A percentile compares a stretch with the other conserved stretches of the same genome.
phyloP scores from a whole-genome alignment of 1,139 yeast genomes.

The Meyerozyma carpophila region DNA sequence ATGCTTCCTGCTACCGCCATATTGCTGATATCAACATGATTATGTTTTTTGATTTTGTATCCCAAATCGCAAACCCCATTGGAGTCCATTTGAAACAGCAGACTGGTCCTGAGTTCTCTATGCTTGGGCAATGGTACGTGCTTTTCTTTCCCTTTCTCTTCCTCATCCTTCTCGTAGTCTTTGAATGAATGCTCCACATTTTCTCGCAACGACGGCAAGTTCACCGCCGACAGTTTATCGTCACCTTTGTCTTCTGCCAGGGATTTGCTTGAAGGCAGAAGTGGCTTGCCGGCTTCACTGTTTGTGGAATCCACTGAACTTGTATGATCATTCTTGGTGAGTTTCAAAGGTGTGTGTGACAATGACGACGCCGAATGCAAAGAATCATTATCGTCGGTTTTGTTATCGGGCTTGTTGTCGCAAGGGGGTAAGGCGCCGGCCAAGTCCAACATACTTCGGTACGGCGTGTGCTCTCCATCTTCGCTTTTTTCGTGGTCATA shows the following conservation, averaged over 20 bases:
- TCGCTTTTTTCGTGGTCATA: constrained; percentile 10
- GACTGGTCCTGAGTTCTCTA: neutral
- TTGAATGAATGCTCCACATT: neutral
- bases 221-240: neutral
- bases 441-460: constrained; percentile 40
- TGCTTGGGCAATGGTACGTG: neutral
- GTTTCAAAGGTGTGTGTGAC: constrained; percentile 12
- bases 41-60: constrained; percentile 39
- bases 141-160: neutral
- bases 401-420: constrained; percentile 5
- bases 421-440: constrained; percentile 7
- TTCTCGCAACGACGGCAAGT: neutral
- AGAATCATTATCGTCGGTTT: constrained; percentile 14
- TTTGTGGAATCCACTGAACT: neutral
- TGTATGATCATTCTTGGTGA: constrained; percentile 6
- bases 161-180: neutral
- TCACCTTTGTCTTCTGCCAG: neutral
- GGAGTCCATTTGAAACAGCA: constrained; percentile 19
- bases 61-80: constrained; percentile 41
- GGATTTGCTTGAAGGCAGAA: neutral
- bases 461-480: constrained; percentile 22
- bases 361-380: constrained; percentile 26
- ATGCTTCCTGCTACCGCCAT: constrained; percentile 25
- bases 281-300: neutral
- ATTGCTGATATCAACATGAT: constrained; percentile 37